Evolutionary conservation across 352 stramenopile species (phyloP), one percentile per base, ranked within the genome.

Genomic region (Phytophthora vignae): DNA sequence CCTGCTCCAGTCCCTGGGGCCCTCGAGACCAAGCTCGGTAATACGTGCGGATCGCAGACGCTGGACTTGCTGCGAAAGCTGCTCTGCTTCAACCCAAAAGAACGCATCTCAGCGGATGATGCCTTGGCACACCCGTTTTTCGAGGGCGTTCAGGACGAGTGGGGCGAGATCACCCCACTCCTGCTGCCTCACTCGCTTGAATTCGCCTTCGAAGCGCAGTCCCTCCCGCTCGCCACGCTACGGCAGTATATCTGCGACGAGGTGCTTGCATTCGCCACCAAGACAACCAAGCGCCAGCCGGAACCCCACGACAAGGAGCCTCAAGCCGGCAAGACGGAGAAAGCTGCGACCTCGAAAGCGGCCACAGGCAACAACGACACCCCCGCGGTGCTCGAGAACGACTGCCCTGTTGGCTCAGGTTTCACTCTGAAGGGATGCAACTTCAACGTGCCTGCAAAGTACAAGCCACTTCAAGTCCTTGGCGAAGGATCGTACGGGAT

Each of bases 401-500:
- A 96, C 63, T 91, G 81, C 46, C 67, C 67, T 2, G 63, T 72
- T 0, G 88, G 85, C 38, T 81, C 80, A 5, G 88, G 88, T 4
- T 96, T 96, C 63, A 90, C 81, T 7, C 83, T 96, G 57, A 96
- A 96, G 55, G 79, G 84, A 42, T 93, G 85, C 69, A 79, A 94
- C 38, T 97, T 97, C 77, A 92, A 96, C 59, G 84, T 98, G 53
- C 81, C 79, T 21, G 33, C 73, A 22, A 84, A 90, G 79, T 92
- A 98, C 77, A 88, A 91, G 46, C 84, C 87, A 4, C 81, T 95
- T 11, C 85, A 97, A 62, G 87, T 95, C 27, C 81, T 98, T 0
- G 94, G 93, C 1, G 93, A 98, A 82, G 95, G 94, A 4, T 97
- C 91, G 0, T 98, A 98, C 70, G 95, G 95, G 21, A 91, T 98